Evolutionary conservation across 2,329 filamentous ascomycete genomes (phyloP), one percentile per base, ranked within the genome.

Genomic region (Cercospora sesami): DNA sequence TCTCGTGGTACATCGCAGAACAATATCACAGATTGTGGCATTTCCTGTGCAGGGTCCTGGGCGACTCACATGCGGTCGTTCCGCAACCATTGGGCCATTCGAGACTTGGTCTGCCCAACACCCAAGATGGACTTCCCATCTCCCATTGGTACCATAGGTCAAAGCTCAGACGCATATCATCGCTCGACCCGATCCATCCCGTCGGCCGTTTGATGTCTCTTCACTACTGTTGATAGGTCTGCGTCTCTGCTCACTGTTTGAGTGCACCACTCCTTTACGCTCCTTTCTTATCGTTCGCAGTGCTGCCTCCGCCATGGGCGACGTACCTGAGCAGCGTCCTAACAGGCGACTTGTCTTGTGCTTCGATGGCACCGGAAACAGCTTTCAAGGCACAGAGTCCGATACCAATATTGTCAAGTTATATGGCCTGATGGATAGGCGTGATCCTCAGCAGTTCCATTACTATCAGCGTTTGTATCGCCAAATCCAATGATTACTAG

Each of bases 331-430:
- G 36, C 45, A 57, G 28, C 42, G 61, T 26, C 51, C n/a, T 21
- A 51, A 51, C 16, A 51, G 45, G 23, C 45, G 45, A 18, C 45
- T 51, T 9, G 45, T 51, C 23, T 51, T 51, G 45, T 51, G 45
- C 18, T 51, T 51, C 45, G 45, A 51, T 51, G 45, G 45, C 45
- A 51, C 45, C 5, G 45, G 45, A 51, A 51, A 51, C 7, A 51
- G 45, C 45, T 51, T 51, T 51, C 45, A 51, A 21, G 45, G 45
- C 45, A 51, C 45, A 8, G 45, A 51, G 23, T 14, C 2, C 10
- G 45, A 51, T 51, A 51, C 45, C n/a, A 51, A 51, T 51, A 51
- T 51, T 51, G 45, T 51, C n/a, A 51, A 51, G 45, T 51, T 51
- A 26, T 51, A 51, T 51, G 23, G 45, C 23, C 23, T 51, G 6